Base-by-base conservation (phyloP, 1,284 basidiomycete species). In the Heliocybe sulcata region DNA sequence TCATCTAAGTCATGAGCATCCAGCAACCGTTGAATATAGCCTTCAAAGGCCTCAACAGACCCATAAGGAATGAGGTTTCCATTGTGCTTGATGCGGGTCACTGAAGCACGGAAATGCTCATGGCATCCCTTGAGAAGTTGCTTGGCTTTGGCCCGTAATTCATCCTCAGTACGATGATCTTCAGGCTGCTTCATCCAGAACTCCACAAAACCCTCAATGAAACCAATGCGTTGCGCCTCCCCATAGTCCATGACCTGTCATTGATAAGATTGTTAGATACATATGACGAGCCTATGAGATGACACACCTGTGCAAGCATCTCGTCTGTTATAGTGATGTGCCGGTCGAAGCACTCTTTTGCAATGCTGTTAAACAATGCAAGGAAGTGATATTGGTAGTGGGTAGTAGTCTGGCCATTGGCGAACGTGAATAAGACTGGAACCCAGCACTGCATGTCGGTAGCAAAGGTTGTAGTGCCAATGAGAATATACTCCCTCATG, bases 191-290 rank as follows among this genome's bases (percentile, higher is more conserved):
- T 23, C 23, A 35, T 42, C 58, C 62, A 64, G 53, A 67, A 68
- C 10, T 54, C 35, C 2, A 66, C 54, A 54, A 64, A 71, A 11
- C 63, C 67, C 0, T 31, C 19, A 10, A 60, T 63, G 54, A 67
- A 70, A 11, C 67, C 68, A n/a, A 27, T 29, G 0, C 61, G 59
- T 51, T 69, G 60, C 19, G 67, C 67, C 42, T 66, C 59, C 54
- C 68, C 68, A 52, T 67, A 68, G 54, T 69, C 67, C 47, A 68
- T 61, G 33, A 67, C 57, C 68, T 68, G 52, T 11, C 33, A 35
- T 35, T 9, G 9, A 35, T 35, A 9, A 35, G 9, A 16, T 9
- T 35, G 9, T 35, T 9, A 35, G 33, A 35, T n/a, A n/a, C n/a
- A 35, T 35, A 35, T 35, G 33, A 9, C 33, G 9, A 9, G 9